These are phyloP conservation scores for Didymella exigua DNA, from an alignment of 2,329 filamentous ascomycete species.

Conservation along the genomic window DNA sequence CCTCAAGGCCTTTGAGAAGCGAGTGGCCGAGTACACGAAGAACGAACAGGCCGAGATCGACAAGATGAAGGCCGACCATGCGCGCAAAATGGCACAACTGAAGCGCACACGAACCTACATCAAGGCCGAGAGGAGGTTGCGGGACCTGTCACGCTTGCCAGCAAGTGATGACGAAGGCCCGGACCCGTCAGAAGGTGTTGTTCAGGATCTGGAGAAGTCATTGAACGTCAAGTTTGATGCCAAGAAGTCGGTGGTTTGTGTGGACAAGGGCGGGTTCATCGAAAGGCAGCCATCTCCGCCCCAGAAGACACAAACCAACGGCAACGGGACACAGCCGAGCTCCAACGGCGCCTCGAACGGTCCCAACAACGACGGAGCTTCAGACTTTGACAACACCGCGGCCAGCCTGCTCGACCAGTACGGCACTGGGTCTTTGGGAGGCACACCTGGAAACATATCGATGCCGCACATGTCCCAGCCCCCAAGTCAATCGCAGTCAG, in stretches of 20 bases:
- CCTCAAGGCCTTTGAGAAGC: constrained; percentile 81
- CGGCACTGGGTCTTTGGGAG: constrained; percentile 64
- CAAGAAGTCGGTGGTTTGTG: constrained; percentile 69
- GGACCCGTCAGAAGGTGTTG: constrained; percentile 71
- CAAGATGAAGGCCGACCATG: constrained; percentile 80
- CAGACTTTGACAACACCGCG: constrained; percentile 51
- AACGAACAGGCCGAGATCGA: constrained; percentile 82
- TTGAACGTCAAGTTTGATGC: constrained; percentile 70
- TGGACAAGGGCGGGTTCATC: constrained; percentile 76
- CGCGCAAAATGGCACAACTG: constrained; percentile 74
- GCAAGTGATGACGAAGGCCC: constrained; percentile 29
- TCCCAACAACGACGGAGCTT: constrained; percentile 34
- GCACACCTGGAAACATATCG: constrained; percentile 65
- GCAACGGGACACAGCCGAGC: constrained; percentile 33
- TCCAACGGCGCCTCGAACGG: constrained; percentile 45
- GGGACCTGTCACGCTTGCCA: constrained; percentile 62
- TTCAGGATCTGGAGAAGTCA: constrained; percentile 73
- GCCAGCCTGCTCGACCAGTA: constrained; percentile 72
- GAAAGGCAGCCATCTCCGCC: constrained; percentile 58
- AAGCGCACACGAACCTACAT: constrained; percentile 72
- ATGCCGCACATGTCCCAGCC: constrained; percentile 61
- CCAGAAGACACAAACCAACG: constrained; percentile 39
- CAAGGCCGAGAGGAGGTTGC: constrained; percentile 76
- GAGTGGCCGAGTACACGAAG: constrained; percentile 73
- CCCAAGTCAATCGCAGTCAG: constrained; percentile 64